Evolutionary conservation across 108 stramenopile species (phyloP).

Genomic region (Nitzschia sp.): DNA sequence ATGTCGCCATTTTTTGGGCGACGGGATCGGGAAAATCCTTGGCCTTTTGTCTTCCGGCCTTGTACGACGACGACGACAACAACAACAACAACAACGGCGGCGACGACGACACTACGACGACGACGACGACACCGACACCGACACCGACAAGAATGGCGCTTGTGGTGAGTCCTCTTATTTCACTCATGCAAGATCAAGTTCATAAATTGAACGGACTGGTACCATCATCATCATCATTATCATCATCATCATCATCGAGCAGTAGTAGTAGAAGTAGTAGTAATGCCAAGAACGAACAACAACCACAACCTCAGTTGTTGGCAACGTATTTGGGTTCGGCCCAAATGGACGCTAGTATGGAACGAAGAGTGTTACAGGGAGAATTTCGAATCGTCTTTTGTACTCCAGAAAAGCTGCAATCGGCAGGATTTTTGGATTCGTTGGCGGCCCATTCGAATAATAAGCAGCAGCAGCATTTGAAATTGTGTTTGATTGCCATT

Average conservation of each 20-base stretch:
- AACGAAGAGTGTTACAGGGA: constrained; percentile 54
- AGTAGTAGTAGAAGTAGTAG: too few relatives aligned
- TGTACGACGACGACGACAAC: constrained; percentile 47
- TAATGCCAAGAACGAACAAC: neutral
- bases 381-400: constrained; percentile 81
- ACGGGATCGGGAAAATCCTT: constrained; percentile 93
- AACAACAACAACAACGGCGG: too few relatives aligned
- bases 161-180: constrained; percentile 74
- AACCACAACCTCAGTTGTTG: constrained; percentile 19
- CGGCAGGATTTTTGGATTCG: constrained; percentile 49
- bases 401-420: constrained; percentile 88
- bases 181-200: constrained; percentile 95
- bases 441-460: too few relatives aligned
- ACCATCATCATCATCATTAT: too few relatives aligned
- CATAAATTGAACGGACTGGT: constrained; percentile 69
- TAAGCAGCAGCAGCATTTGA: constrained; percentile 8
- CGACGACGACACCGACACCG: too few relatives aligned
- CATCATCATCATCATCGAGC: too few relatives aligned
- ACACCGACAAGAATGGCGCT: constrained; percentile 57
- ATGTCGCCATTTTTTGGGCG: constrained; percentile 91
- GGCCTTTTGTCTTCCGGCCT: constrained; percentile 89
- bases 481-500: constrained; percentile 78
- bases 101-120: too few relatives aligned
- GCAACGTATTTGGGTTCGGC: constrained; percentile 71
- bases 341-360: constrained; percentile 54